Percentiles rank a stretch among this genome's conserved stretches.
These are phyloP conservation scores for Laburnicola sp. DNA, from an alignment of 2,329 filamentous ascomycete genomes.

Conservation along the genomic window DNA sequence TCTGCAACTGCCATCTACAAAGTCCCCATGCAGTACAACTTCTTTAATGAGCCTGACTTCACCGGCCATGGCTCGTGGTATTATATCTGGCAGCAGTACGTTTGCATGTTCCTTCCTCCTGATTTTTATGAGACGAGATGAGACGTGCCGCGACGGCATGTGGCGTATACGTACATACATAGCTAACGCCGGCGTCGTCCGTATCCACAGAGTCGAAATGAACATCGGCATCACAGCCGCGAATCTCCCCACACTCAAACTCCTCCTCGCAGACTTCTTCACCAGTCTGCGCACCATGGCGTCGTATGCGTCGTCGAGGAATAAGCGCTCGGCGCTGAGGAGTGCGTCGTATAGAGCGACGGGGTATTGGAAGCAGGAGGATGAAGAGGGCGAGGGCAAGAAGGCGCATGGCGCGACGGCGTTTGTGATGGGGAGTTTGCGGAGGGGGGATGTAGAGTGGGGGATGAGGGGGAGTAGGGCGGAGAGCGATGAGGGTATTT, in stretches of 20 bases:
- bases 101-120: neutral
- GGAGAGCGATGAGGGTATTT: slow-evolving; percentile 20
- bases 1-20: slow-evolving; percentile 29
- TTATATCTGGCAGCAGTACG: slow-evolving; percentile 34
- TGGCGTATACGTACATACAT: too few species aligned
- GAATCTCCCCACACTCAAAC: slow-evolving; percentile 34
- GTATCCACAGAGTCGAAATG: slow-evolving; percentile 28
- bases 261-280: slow-evolving; percentile 32
- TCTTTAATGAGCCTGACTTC: slow-evolving; percentile 34
- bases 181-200: slow-evolving; percentile 20
- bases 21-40: slow-evolving; percentile 33
- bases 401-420: neutral
- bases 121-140: slow-evolving; percentile 9
- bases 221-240: slow-evolving; percentile 37
- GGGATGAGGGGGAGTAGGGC: slow-evolving; percentile 7
- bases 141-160: too few species aligned
- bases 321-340: slow-evolving; percentile 5
- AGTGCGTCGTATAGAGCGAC: slow-evolving; percentile 19
- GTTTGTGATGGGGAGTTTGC: slow-evolving; percentile 20
- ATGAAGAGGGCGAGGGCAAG: neutral
- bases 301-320: slow-evolving; percentile 15
- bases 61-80: slow-evolving; percentile 29
- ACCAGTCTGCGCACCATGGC: slow-evolving; percentile 25
- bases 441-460: slow-evolving; percentile 10
- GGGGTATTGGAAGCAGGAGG: slow-evolving; percentile 22